Base-by-base conservation (phyloP, 441 rosid genomes). In the Daphne laureola region DNA sequence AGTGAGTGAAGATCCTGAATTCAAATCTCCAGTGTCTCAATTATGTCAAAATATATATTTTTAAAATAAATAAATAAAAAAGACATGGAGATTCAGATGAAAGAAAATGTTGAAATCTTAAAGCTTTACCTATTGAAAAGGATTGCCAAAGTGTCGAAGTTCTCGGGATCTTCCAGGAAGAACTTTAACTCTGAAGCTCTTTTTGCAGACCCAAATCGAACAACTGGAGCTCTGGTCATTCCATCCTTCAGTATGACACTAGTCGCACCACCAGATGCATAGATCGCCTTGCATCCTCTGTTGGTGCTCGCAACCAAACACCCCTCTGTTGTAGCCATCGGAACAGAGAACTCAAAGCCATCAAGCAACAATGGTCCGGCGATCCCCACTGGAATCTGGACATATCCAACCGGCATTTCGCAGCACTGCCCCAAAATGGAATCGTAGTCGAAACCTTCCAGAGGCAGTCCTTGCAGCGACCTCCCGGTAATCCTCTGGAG, bases 301-400 rank as follows among this genome's bases (percentile, higher is more conserved):
- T 87, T 90, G 8, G 95, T 66, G 43, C 98, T 91, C 14, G 98
- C 98, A 15, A 83, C 90, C 72, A 91, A 58, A 58, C 90, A 83
- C 0, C 98, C 98, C 65, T 90, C 96, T 0, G 98, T 87, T 3
- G 96, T 91, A 5, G 95, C 98, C 96, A 87, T 87, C 16, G 98
- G 98, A 51, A 91, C 78, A 25, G 75, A 66, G 64, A 75, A 82
- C 78, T 85, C 90, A 5, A 8, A 54, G 18, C 95, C 96, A 54
- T 90, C 85, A 0, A 87, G 82, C 69, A 81, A 43, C 65, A 90
- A 64, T 0, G 96, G 95, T 25, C 98, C 96, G 0, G 88, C 90
- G 1, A 87, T 71, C 38, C 98, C 96, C 47, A 90, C 92, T 0
- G 98, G 96, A 40, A 90, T 78, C 87, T 87, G 96, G 46, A 87